Evolutionary conservation across 148 eudicot species (phyloP).

Genomic region (Fallopia convolvulus): DNA sequence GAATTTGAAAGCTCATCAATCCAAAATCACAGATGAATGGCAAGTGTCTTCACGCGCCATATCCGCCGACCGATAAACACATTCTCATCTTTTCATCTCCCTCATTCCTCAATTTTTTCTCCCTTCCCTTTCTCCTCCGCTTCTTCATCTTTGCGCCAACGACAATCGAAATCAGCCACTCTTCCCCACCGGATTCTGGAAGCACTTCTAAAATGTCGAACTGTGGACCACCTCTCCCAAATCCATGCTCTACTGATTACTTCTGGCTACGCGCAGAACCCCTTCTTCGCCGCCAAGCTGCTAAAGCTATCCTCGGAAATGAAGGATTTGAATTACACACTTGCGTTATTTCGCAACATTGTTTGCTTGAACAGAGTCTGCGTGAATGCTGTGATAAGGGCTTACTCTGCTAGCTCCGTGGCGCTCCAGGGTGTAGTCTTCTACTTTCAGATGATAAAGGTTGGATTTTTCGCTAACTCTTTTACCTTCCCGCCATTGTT

Average conservation of each 20-base stretch:
- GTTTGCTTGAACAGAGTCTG: conserved; percentile 43
- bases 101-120: conserved; percentile 14
- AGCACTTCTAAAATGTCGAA: conserved; percentile 25
- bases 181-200: conserved; percentile 15
- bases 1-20: conserved; percentile 12
- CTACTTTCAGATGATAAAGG: conserved; percentile 44
- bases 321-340: conserved; percentile 35
- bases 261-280: conserved; percentile 41
- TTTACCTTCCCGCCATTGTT: conserved; percentile 57
- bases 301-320: conserved; percentile 40
- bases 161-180: background rate
- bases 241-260: conserved; percentile 54
- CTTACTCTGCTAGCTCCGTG: conserved; percentile 34
- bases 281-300: conserved; percentile 46
- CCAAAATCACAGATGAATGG: conserved; percentile 42
- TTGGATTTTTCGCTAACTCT: conserved; percentile 49
- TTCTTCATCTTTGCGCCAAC: background rate
- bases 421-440: conserved; percentile 38
- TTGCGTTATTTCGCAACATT: conserved; percentile 37
- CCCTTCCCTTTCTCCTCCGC: conserved; percentile 10
- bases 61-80: conserved; percentile 23
- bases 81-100: conserved; percentile 9
- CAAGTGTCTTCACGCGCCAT: conserved; percentile 30
- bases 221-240: conserved; percentile 31
- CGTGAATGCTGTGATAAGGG: conserved; percentile 57